Evolutionary conservation across 768 basidiomycete species (phyloP), one percentile per base, ranked within the genome.

Genomic region (Lentinula lateritia): DNA sequence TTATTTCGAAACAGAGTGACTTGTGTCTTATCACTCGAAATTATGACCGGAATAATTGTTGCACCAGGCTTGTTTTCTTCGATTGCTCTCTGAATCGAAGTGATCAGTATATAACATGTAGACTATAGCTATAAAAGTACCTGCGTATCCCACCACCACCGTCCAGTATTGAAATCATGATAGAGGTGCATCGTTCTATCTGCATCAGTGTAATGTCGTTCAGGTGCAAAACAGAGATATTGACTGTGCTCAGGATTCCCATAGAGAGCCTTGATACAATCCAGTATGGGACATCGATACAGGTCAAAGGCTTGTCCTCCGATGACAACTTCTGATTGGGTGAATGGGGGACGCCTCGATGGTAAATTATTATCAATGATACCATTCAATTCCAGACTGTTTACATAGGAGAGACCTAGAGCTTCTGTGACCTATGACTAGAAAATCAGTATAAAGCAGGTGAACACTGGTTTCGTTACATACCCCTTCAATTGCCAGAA

Each of bases 111-210:
- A 50, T 9, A 41, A 15, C 39, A 72, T 41, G 39, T 9, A 41
- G 15, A 8, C 39, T 23, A 28, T 59, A 20, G 15, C 23, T 23
- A 23, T 23, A 23, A 23, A 66, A 73, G 32, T 62, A 81, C 81
- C 70, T 83, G 82, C 0, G 72, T 76, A 9, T 53, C 53, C 80
- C 80, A 83, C 82, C 81, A 83, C 82, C 82, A 84, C 48, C 74
- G 71, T 0, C 76, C 80, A 0, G 79, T 82, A 46, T 80, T 71
- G 73, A 82, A 76, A 52, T 82, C 79, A 64, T 74, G 69, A 59
- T 73, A 80, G 0, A 79, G 15, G 0, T 71, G 60, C 0, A 62
- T 48, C 0, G 48, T 71, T 8, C 67, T 28, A 5, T 70, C 67
- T 0, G 52, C 63, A 61, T 78, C 75, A 0, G 63, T 39, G 59